Conservation (phyloP, 192 early-diverging fungal species). For the Umbelopsis sp. region DNA sequence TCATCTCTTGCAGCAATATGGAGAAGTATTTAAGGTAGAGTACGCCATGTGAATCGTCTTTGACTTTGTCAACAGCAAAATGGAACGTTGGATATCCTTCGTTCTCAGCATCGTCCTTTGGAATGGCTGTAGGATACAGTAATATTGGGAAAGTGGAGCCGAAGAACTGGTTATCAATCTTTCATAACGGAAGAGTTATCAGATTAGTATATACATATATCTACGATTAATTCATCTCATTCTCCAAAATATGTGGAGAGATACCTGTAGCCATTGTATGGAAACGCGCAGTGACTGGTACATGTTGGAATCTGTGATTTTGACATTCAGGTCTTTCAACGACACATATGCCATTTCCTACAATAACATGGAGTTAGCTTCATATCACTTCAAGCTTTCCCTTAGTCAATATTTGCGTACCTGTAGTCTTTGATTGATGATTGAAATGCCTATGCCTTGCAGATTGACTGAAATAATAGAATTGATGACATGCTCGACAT, state of each 20-base stretch:
- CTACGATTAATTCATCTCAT: neutral
- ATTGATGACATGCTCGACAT: constrained; percentile 31
- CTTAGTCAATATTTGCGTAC: neutral
- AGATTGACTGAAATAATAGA: constrained; percentile 59
- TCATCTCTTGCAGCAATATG: constrained; percentile 80
- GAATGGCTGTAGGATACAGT: constrained; percentile 80
- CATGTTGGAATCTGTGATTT: constrained; percentile 65
- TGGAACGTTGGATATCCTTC: constrained; percentile 50
- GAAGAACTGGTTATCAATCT: constrained; percentile 88
- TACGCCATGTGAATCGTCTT: constrained; percentile 83
- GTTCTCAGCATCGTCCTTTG: constrained; percentile 52
- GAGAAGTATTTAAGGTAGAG: constrained; percentile 84
- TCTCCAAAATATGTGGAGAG: neutral
- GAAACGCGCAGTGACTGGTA: constrained; percentile 65
- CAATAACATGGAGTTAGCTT: neutral
- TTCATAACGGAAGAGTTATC: neutral
- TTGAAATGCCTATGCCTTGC: constrained; percentile 79
- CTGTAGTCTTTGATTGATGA: constrained; percentile 63
- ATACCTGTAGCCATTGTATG: constrained; percentile 71
- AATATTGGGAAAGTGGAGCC: constrained; percentile 78
- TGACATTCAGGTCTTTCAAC: constrained; percentile 65
- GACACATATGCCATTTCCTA: constrained; percentile 78
- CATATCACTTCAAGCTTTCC: neutral
- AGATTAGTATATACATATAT: no score
- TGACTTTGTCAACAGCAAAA: constrained; percentile 70